Percentiles rank a stretch among this genome's conserved stretches.
Conservation (phyloP, 164 flowering plant species). For the Saururus chinensis region DNA sequence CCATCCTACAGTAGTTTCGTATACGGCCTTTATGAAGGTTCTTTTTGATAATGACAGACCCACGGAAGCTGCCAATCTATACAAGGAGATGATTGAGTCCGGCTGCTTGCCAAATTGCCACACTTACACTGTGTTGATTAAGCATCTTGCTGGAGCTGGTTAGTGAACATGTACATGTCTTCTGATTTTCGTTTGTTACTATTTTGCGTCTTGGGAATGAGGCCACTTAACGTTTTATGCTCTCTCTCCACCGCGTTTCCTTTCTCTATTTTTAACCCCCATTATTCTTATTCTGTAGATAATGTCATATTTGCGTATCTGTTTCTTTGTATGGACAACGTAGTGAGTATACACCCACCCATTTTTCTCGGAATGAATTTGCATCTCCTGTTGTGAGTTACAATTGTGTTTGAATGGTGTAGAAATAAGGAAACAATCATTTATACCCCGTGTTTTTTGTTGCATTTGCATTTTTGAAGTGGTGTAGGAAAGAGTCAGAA, state of each 20-base stretch:
- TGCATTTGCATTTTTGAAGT: too few species aligned
- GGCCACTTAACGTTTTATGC: too few species aligned
- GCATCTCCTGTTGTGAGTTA: too few species aligned
- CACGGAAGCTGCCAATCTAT: constrained; percentile 55
- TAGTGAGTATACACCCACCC: too few species aligned
- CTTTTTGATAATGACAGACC: constrained; percentile 47
- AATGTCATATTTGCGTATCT: too few species aligned
- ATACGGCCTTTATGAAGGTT: constrained; percentile 86
- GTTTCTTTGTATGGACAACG: too few species aligned
- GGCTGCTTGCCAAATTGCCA: constrained; percentile 69
- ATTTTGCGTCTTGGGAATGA: not conserved
- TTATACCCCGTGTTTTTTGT: too few species aligned
- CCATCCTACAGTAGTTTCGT: constrained; percentile 71
- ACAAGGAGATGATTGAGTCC: constrained; percentile 66
- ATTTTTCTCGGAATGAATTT: too few species aligned
- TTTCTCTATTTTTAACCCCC: not conserved
- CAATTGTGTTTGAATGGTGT: too few species aligned
- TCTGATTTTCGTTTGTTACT: not conserved
- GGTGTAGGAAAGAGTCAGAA: too few species aligned
- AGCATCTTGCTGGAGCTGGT: constrained; percentile 70
- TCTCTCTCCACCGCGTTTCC: not conserved
- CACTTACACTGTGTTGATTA: constrained; percentile 84
- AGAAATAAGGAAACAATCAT: too few species aligned
- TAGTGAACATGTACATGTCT: constrained; percentile 11
- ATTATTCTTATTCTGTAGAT: too few species aligned